Percentiles rank a stretch among this genome's conserved stretches.
Conservation (phyloP, 2,329 filamentous ascomycete species). For the Tetracladium maxilliforme region DNA sequence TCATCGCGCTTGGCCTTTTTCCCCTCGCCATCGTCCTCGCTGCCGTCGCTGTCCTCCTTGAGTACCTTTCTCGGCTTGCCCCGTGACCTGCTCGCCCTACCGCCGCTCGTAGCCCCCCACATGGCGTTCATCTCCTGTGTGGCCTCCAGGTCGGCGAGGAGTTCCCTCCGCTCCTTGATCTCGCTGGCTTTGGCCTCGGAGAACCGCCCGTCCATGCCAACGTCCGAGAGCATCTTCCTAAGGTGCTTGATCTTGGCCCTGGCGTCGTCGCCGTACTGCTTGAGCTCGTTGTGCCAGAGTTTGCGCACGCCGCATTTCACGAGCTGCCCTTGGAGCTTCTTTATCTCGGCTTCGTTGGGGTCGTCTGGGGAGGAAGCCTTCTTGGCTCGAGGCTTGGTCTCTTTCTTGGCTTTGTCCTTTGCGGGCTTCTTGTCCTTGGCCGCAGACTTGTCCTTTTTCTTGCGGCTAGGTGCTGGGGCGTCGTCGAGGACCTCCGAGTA, state of each 20-base stretch:
- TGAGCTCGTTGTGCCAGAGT: constrained; percentile 77
- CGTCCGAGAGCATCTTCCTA: constrained; percentile 60
- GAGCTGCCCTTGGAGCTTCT: constrained; percentile 74
- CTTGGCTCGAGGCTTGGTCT: constrained; percentile 4
- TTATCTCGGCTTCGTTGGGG: constrained; percentile 67
- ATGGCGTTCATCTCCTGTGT: constrained; percentile 67
- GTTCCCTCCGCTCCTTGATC: constrained; percentile 78
- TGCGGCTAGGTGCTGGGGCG: constrained; percentile 9
- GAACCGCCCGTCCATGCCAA: constrained; percentile 81
- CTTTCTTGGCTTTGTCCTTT: constrained; percentile 9
- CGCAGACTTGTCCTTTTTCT: constrained; percentile 43
- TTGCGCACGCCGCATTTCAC: constrained; percentile 86
- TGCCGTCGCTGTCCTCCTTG: constrained; percentile 23
- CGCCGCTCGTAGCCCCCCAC: constrained; percentile 49
- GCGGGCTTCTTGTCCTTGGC: constrained; percentile 25
- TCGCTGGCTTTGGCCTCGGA: constrained; percentile 70
- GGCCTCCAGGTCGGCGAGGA: constrained; percentile 70
- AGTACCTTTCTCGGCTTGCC: constrained; percentile 19
- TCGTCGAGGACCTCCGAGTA: constrained; percentile 6
- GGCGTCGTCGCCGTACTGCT: constrained; percentile 52
- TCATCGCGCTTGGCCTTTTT: constrained; percentile 19
- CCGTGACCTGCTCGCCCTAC: constrained; percentile 26
- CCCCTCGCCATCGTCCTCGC: constrained; percentile 14
- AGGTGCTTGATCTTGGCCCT: constrained; percentile 76
- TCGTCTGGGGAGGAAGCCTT: constrained; percentile 20